These are phyloP conservation scores for Fusarium sp. DNA, from an alignment of 2,329 filamentous ascomycete genomes.

Conservation along the genomic window DNA sequence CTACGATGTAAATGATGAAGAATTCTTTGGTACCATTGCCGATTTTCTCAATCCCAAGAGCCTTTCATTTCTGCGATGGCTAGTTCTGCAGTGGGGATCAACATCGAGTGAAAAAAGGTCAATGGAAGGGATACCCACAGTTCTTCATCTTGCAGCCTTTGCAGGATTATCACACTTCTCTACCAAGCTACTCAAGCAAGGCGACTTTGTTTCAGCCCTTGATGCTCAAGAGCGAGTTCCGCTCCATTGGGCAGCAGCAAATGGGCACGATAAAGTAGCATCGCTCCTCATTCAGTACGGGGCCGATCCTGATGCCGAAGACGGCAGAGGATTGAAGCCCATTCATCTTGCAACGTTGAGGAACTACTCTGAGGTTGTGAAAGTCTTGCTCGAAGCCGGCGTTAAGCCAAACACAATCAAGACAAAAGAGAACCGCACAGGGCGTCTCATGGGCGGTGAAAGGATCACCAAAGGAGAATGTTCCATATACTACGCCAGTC, in stretches of 20 bases:
- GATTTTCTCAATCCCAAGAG: conserved; percentile 15
- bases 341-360: conserved; percentile 36
- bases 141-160: conserved; percentile 39
- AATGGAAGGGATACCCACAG: conserved; percentile 25
- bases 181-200: conserved; percentile 4
- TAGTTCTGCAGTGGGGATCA: conserved; percentile 31
- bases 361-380: conserved; percentile 12
- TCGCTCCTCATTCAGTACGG: conserved; percentile 26
- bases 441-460: neutral
- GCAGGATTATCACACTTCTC: conserved; percentile 33
- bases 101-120: conserved; percentile 8
- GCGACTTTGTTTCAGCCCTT: neutral
- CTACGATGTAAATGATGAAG: conserved; percentile 34
- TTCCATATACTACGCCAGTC: conserved; percentile 31
- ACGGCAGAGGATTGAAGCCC: conserved; percentile 31
- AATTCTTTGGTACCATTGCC: conserved; percentile 12
- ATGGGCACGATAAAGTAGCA: conserved; percentile 31
- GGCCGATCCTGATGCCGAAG: conserved; percentile 20
- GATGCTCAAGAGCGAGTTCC: conserved; percentile 35
- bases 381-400: conserved; percentile 20
- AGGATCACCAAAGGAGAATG: conserved; percentile 19
- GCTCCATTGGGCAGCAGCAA: conserved; percentile 40
- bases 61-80: conserved; percentile 33
- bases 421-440: conserved; percentile 11
- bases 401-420: conserved; percentile 31